Percentiles rank a stretch among this genome's conserved stretches.
These are phyloP conservation scores for Euphorbia corollata DNA, from an alignment of 441 rosid species.

Conservation along the genomic window DNA sequence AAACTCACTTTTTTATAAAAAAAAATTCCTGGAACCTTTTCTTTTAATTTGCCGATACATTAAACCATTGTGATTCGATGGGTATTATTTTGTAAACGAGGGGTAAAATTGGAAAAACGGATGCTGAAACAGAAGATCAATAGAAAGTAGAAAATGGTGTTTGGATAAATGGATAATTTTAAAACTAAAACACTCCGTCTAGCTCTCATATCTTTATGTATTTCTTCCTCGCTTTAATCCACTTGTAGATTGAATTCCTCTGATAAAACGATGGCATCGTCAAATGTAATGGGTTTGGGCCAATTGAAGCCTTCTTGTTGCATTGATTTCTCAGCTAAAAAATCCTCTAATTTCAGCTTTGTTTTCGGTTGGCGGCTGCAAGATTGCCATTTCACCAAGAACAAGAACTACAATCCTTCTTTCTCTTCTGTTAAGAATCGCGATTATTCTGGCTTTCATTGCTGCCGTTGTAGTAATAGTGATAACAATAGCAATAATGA, in stretches of 20 bases:
- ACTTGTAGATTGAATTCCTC: neutral
- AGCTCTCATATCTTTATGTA: too few species aligned
- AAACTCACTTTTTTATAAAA: too few species aligned
- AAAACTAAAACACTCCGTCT: too few species aligned
- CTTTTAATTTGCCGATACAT: too few species aligned
- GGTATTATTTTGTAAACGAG: neutral
- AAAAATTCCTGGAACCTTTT: too few species aligned
- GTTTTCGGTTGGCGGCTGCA: slow-evolving; percentile 26
- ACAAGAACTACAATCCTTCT: slow-evolving; percentile 6
- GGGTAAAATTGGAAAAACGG: neutral
- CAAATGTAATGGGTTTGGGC: slow-evolving; percentile 31
- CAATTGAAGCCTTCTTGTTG: slow-evolving; percentile 32
- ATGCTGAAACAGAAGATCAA: neutral
- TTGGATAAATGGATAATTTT: neutral
- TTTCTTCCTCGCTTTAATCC: neutral
- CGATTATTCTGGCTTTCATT: slow-evolving; percentile 22
- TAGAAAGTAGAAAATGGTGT: too few species aligned
- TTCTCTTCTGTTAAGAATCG: slow-evolving; percentile 21
- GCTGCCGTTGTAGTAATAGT: slow-evolving; percentile 36
- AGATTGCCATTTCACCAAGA: neutral
- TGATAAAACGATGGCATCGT: slow-evolving; percentile 24
- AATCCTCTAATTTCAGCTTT: slow-evolving; percentile 33
- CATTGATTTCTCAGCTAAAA: slow-evolving; percentile 32
- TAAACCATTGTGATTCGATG: too few species aligned
- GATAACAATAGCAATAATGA: slow-evolving; percentile 14